Evolutionary conservation across 768 basidiomycete genomes (phyloP), one percentile per base, ranked within the genome.

Genomic region (Collybia mongolica): DNA sequence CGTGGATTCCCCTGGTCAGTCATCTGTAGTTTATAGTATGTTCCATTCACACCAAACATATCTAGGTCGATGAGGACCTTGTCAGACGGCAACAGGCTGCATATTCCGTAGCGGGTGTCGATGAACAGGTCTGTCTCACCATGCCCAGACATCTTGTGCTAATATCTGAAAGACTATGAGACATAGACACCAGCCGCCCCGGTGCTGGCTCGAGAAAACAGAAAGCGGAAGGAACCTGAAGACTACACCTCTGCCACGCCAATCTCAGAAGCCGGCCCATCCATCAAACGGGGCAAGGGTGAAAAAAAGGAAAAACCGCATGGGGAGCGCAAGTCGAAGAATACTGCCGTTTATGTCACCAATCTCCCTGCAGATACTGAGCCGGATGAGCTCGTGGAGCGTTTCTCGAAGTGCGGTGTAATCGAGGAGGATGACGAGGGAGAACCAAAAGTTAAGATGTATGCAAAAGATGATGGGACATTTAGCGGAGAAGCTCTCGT

Each of bases 401-500:
- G 89, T n/a, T 99, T 98, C 65, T 82, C 84, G 19, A 93, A 83
- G 65, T 98, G 86, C 57, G 97, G 97, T 15, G 81, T 99, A 26
- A 83, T 99, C 46, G 87, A 98, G 64, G 92, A 96, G 61, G 93
- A 93, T 54, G 88, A 94, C 58, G 74, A 84, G n/a, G 94, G 91
- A 2, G 82, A 91, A 50, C 86, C 88, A n/a, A 92, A 95, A 63
- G 81, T 98, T 65, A 99, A 99, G 75, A 77, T 98, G 74, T 99
- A 99, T 67, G 88, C 90, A 40, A 83, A 82, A 51, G 92, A 91
- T 5, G 82, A 90, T 53, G 94, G 95, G 28, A 64, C 79, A 20
- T 97, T 98, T 68, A 97, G 82, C 58, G 96, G 97, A 35, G 96
- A 98, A 57, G 96, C 94, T 2, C 71, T 98, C 56, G 86, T 99